Conservation (phyloP, 176 grass and related monocot species). For the Lolium perenne region DNA sequence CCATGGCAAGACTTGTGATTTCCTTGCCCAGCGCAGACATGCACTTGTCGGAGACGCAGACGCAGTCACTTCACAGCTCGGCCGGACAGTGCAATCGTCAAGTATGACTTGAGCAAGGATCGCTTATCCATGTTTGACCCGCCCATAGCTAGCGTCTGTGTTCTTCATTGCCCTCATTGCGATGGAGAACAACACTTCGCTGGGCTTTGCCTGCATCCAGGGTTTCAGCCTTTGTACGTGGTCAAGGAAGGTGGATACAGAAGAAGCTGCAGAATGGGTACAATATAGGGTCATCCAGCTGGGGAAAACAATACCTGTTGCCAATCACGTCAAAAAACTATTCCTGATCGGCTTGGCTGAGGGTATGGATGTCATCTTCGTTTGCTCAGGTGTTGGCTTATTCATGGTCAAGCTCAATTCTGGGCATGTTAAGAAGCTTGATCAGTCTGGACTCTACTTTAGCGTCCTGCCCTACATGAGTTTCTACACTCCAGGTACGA, state of each 20-base stretch:
- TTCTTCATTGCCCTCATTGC: not conserved
- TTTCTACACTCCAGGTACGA: constrained; percentile 16
- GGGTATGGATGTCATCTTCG: not conserved
- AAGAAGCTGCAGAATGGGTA: not conserved
- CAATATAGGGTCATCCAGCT: not conserved
- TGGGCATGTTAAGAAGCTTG: not conserved
- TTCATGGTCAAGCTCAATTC: not conserved
- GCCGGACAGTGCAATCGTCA: not conserved
- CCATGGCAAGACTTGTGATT: not conserved
- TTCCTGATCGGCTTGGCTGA: not conserved
- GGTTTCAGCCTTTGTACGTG: not conserved
- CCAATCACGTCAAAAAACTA: not conserved
- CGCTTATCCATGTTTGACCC: not conserved
- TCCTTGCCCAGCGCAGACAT: not conserved
- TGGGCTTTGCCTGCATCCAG: not conserved
- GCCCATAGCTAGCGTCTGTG: not conserved
- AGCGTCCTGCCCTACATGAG: constrained; percentile 17
- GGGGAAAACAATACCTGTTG: not conserved
- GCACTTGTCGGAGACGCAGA: not conserved
- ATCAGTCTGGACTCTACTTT: not conserved
- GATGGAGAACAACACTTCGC: not conserved
- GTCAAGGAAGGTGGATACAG: constrained; percentile 16
- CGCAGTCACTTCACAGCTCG: not conserved
- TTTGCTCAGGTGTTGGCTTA: not conserved
- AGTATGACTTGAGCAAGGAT: constrained; percentile 12